Conservation (phyloP, 2,329 filamentous ascomycete species). For the Orbilia javanica region DNA sequence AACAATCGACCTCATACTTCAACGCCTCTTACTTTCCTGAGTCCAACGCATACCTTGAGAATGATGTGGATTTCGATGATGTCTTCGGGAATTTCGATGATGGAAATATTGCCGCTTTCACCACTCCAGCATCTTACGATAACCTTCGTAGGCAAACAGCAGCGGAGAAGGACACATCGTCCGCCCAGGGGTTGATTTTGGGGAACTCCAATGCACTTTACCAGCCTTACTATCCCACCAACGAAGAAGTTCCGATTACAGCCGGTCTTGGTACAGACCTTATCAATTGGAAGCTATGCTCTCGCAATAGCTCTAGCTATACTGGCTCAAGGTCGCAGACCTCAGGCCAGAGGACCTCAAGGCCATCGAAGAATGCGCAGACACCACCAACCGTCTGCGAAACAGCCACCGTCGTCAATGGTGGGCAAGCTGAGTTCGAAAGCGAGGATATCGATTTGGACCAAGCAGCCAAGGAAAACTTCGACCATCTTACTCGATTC, state of each 20-base stretch:
- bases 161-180: slow-evolving; percentile 30
- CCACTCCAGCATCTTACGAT: slow-evolving; percentile 43
- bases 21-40: slow-evolving; percentile 57
- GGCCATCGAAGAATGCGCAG: slow-evolving; percentile 50
- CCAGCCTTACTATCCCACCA: slow-evolving; percentile 56
- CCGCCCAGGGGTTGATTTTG: slow-evolving; percentile 41
- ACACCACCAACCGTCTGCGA: slow-evolving; percentile 56
- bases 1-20: slow-evolving; percentile 57
- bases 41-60: slow-evolving; percentile 33
- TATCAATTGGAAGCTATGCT: slow-evolving; percentile 57
- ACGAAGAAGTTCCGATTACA: slow-evolving; percentile 58
- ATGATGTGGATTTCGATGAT: slow-evolving; percentile 49
- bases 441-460: slow-evolving; percentile 58
- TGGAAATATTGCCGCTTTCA: slow-evolving; percentile 40
- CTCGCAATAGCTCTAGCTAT: slow-evolving; percentile 51
- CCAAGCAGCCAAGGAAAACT: slow-evolving; percentile 50
- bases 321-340: slow-evolving; percentile 47
- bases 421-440: slow-evolving; percentile 39
- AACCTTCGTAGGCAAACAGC: slow-evolving; percentile 46
- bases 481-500: slow-evolving; percentile 56
- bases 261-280: slow-evolving; percentile 55
- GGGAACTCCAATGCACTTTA: slow-evolving; percentile 41
- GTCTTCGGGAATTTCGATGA: slow-evolving; percentile 37
- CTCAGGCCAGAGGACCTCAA: slow-evolving; percentile 40
- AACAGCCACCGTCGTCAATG: slow-evolving; percentile 53